Base-by-base conservation (phyloP, 2,329 filamentous ascomycete genomes). In the Rutstroemia sp. region DNA sequence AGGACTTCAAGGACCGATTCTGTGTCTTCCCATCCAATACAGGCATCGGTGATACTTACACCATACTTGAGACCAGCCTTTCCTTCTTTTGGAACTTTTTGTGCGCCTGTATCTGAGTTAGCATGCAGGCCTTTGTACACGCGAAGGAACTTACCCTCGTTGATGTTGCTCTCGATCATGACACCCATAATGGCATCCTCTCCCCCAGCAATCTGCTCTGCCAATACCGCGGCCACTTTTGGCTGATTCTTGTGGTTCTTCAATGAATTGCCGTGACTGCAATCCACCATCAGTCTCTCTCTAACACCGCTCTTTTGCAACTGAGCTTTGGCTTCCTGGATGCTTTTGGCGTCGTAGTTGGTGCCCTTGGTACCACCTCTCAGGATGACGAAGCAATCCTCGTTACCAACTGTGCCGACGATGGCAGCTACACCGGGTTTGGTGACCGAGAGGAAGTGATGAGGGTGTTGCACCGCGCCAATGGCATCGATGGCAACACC, bases 191-290 rank as follows among this genome's bases (percentile, higher is more conserved):
- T 94, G 49, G 78, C 87, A 21, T 65, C 58, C 76, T 97, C 92
- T 38, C 94, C 94, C 57, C 80, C 82, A 54, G 86, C 79, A 58
- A 99, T 88, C 75, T 99, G 94, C 68, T 88, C 84, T 2, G 89
- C 91, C 57, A 99, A 72, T 10, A 78, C 81, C 51, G 83, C 84
- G 3, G 91, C 92, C 19, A 99, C 94, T 79, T 92, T 91, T 63
- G 92, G 92, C 75, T 99, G 94, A 74, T 97, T 99, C 76, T 85
- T 91, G 80, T 97, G 92, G 74, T 97, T 84, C 81, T 99, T 99
- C 70, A 87, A 77, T 47, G 89, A 95, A 78, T 96, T 96, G 62
- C 94, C 94, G 72, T 99, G 94, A 72, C 88, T 94, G 81, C 94
- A 99, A 75, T 99, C 94, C 30, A 99, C 87, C 94, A 99, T 99